Evolutionary conservation across 2,329 filamentous ascomycete genomes (phyloP).

Genomic region (Clarireedia monteithiana): DNA sequence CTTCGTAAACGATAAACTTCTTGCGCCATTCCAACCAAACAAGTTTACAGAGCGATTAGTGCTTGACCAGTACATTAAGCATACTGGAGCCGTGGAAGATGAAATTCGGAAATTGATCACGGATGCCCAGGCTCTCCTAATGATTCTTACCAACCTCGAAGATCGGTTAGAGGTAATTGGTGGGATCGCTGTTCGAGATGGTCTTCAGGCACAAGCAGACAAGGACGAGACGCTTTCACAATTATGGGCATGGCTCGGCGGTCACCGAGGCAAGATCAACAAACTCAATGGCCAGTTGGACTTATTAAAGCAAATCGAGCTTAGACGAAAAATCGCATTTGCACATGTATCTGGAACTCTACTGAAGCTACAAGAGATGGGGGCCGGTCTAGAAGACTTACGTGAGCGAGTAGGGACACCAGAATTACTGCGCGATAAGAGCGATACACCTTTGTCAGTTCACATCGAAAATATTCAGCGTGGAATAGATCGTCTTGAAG

Average conservation of each 20-base stretch:
- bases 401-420: slow-evolving; percentile 63
- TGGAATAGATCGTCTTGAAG: slow-evolving; percentile 64
- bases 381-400: slow-evolving; percentile 62
- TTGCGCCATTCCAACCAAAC: slow-evolving; percentile 55
- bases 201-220: slow-evolving; percentile 47
- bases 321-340: slow-evolving; percentile 58
- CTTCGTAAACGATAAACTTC: slow-evolving; percentile 38
- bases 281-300: slow-evolving; percentile 56
- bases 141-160: slow-evolving; percentile 60
- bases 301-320: slow-evolving; percentile 57
- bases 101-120: slow-evolving; percentile 60
- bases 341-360: slow-evolving; percentile 62
- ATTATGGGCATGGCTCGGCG: slow-evolving; percentile 69
- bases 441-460: slow-evolving; percentile 56
- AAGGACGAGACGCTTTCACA: slow-evolving; percentile 60
- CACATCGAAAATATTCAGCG: slow-evolving; percentile 69
- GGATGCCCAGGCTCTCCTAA: slow-evolving; percentile 61
- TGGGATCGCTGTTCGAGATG: slow-evolving; percentile 58
- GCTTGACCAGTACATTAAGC: slow-evolving; percentile 66
- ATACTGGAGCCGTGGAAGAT: slow-evolving; percentile 61
- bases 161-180: slow-evolving; percentile 62
- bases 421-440: slow-evolving; percentile 45
- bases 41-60: slow-evolving; percentile 54
- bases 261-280: slow-evolving; percentile 51
- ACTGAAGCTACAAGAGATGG: slow-evolving; percentile 66